Evolutionary conservation across 2,329 filamentous ascomycete genomes (phyloP).

Genomic region (Akanthomyces uredinophilus): DNA sequence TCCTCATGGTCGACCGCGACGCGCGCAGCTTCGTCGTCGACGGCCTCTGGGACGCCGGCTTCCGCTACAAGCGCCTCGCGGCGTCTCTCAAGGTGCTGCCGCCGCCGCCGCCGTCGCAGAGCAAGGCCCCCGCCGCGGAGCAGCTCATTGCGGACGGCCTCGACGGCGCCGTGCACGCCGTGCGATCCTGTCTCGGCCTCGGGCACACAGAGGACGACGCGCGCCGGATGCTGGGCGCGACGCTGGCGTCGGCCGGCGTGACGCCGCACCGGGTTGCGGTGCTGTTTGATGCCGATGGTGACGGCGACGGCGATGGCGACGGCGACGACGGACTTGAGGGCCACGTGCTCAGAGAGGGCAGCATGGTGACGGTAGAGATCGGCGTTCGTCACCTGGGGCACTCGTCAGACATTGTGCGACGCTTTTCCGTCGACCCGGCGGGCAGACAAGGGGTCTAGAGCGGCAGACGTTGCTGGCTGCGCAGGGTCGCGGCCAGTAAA

Average conservation of each 20-base stretch:
- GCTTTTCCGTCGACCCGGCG: constrained; percentile 41
- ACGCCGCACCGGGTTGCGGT: constrained; percentile 60
- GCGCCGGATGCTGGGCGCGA: constrained; percentile 48
- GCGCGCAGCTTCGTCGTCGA: constrained; percentile 59
- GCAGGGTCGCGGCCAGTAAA: constrained; percentile 48
- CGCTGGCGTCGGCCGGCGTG: constrained; percentile 49
- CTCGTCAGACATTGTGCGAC: constrained; percentile 59
- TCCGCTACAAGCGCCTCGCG: constrained; percentile 49
- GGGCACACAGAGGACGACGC: constrained; percentile 56
- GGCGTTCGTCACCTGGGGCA: constrained; percentile 58
- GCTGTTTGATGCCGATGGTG: constrained; percentile 53
- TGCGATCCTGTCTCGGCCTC: constrained; percentile 48
- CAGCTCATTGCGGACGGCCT: constrained; percentile 56
- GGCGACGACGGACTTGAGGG: no score
- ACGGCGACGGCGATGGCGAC: no score
- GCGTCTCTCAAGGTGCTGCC: constrained; percentile 52
- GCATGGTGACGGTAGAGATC: constrained; percentile 59
- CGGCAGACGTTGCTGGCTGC: constrained; percentile 60
- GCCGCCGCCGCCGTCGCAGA: no score
- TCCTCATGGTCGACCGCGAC: constrained; percentile 61
- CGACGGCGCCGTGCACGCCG: constrained; percentile 58
- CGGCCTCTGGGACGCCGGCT: constrained; percentile 48
- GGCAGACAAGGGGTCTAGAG: no score
- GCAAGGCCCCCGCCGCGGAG: constrained; percentile 49
- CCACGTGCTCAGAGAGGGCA: constrained; percentile 47